Conservation (phyloP, 2,329 filamentous ascomycete genomes). For the Penicillium sp. region DNA sequence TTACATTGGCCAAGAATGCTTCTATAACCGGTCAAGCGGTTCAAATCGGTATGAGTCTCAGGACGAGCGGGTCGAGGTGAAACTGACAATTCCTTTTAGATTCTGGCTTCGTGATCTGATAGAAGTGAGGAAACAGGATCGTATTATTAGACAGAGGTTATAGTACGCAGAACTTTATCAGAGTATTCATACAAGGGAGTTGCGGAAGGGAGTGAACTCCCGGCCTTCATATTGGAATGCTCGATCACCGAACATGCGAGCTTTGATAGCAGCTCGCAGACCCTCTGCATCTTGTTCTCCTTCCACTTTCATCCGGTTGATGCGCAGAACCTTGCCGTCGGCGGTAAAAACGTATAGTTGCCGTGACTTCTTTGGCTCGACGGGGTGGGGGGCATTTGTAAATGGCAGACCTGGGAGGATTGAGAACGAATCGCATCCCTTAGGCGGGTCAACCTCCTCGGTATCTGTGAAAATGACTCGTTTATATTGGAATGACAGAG, state of each 20-base stretch:
- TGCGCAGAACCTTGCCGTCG: slow-evolving; percentile 36
- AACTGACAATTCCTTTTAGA: slow-evolving; percentile 21
- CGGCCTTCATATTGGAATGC: slow-evolving; percentile 25
- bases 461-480: slow-evolving; percentile 39
- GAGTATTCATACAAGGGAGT: slow-evolving; percentile 28
- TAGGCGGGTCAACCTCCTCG: slow-evolving; percentile 31
- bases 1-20: slow-evolving; percentile 43
- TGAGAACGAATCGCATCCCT: slow-evolving; percentile 26
- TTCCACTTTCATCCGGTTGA: slow-evolving; percentile 43
- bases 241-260: slow-evolving; percentile 36
- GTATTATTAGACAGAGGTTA: slow-evolving; percentile 14
- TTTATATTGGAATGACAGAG: slow-evolving; percentile 27
- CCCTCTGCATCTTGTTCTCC: slow-evolving; percentile 36
- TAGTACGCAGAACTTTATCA: slow-evolving; percentile 11
- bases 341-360: slow-evolving; percentile 38
- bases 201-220: slow-evolving; percentile 34
- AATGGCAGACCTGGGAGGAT: slow-evolving; percentile 40
- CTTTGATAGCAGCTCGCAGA: slow-evolving; percentile 39
- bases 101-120: slow-evolving; percentile 31
- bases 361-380: slow-evolving; percentile 25
- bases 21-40: slow-evolving; percentile 48
- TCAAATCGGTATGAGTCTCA: slow-evolving; percentile 36
- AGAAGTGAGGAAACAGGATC: slow-evolving; percentile 17
- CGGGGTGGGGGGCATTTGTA: slow-evolving; percentile 26
- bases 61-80: slow-evolving; percentile 3